phyloP scores from a whole-genome alignment of 1,284 basidiomycete genomes.

The Ustilago lituana region DNA sequence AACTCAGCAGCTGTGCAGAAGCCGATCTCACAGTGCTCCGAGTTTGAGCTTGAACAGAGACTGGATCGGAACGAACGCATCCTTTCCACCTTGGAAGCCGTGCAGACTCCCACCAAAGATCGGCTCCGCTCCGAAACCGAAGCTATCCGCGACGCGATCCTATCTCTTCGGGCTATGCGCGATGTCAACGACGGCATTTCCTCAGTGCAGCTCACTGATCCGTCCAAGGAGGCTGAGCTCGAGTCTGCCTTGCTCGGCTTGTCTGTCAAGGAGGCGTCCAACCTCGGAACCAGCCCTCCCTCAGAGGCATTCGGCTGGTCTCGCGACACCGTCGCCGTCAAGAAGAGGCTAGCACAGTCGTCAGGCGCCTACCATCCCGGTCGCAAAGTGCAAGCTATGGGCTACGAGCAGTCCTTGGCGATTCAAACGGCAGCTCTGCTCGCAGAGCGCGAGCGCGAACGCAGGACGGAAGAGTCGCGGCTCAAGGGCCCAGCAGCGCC shows the following conservation, averaged over 20 bases:
- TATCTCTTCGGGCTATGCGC: slow-evolving; percentile 30
- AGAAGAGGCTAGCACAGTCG: slow-evolving; percentile 40
- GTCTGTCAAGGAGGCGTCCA: slow-evolving; percentile 20
- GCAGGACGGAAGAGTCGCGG: slow-evolving; percentile 26
- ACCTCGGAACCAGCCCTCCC: slow-evolving; percentile 24
- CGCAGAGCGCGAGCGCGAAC: slow-evolving; percentile 41
- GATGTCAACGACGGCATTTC: slow-evolving; percentile 37
- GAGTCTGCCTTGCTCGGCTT: slow-evolving; percentile 40
- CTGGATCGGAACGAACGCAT: slow-evolving; percentile 48
- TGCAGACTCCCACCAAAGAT: slow-evolving; percentile 21
- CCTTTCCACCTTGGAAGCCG: slow-evolving; percentile 27
- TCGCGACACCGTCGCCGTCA: slow-evolving; percentile 41
- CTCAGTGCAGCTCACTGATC: slow-evolving; percentile 28
- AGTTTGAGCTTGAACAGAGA: slow-evolving; percentile 49
- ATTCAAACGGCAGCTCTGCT: slow-evolving; percentile 42
- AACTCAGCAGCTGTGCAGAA: slow-evolving; percentile 39
- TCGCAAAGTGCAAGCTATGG: slow-evolving; percentile 37
- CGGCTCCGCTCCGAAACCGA: slow-evolving; percentile 36
- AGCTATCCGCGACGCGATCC: slow-evolving; percentile 35
- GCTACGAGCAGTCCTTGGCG: slow-evolving; percentile 45
- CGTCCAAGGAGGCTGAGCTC: slow-evolving; percentile 31
- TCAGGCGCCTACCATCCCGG: slow-evolving; percentile 36
- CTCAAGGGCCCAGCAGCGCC: slow-evolving; percentile 12
- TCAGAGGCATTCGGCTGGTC: slow-evolving; percentile 38
- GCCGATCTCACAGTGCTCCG: slow-evolving; percentile 39